Percentiles rank a stretch among this genome's conserved stretches.
These are phyloP conservation scores for Symbiodinium natans DNA, from an alignment of 73 alveolate genomes.

Conservation along the genomic window DNA sequence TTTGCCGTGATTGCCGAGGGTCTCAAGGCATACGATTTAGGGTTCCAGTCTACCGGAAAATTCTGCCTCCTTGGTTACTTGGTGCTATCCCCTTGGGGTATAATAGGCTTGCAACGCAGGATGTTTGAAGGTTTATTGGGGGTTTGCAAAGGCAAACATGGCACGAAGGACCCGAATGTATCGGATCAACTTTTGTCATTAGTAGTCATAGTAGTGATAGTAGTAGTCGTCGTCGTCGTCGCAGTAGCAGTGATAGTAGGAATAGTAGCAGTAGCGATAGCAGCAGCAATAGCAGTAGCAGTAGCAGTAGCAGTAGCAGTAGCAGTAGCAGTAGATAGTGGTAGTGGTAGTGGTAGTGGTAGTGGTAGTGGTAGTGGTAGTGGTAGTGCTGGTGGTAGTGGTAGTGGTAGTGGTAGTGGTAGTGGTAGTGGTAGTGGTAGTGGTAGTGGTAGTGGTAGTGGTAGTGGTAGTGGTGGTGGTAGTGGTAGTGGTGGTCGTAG, in stretches of 20 bases:
- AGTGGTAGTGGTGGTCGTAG: neutral
- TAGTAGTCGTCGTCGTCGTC: neutral
- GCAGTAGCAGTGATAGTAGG: neutral
- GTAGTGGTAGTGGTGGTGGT: neutral
- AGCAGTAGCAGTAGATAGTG: neutral
- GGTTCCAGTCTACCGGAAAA: too few species aligned
- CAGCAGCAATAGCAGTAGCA: neutral
- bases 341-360: neutral
- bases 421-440: neutral
- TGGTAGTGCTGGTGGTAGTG: neutral
- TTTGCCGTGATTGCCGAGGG: too few species aligned
- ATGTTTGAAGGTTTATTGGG: too few species aligned
- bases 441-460: neutral
- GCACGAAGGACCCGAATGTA: too few species aligned
- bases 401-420: neutral
- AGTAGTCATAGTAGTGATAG: neutral
- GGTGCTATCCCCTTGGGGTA: too few species aligned
- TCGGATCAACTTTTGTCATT: too few species aligned
- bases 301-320: neutral
- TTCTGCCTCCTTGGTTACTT: too few species aligned
- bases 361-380: conserved; percentile 11
- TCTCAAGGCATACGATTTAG: too few species aligned
- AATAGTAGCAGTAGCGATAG: neutral
- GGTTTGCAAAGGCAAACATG: too few species aligned
- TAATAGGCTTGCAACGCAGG: too few species aligned